These are phyloP conservation scores for Nidularia sp. DNA, from an alignment of 768 basidiomycete species.

Conservation along the genomic window DNA sequence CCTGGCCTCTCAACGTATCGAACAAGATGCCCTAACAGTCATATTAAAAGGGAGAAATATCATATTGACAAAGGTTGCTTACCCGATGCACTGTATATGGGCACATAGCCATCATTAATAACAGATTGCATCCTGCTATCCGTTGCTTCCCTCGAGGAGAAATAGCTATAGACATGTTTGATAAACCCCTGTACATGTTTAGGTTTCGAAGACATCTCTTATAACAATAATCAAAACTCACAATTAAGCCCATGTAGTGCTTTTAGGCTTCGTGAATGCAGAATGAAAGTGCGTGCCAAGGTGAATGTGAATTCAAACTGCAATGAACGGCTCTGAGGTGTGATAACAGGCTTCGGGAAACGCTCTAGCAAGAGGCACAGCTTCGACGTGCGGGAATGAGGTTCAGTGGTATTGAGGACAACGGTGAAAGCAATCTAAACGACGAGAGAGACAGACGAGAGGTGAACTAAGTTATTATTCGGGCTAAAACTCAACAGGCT, in stretches of 20 bases:
- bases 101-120: background rate
- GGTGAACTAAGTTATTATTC: too few species aligned
- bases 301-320: background rate
- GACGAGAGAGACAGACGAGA: too few species aligned
- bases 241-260: background rate
- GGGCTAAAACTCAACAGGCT: too few species aligned
- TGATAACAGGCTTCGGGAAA: background rate
- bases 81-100: background rate
- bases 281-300: background rate
- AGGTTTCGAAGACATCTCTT: background rate
- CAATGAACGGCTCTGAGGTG: background rate
- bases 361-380: background rate
- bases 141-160: background rate
- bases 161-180: background rate
- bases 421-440: too few species aligned
- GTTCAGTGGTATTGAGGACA: too few species aligned
- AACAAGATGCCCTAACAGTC: background rate
- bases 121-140: background rate
- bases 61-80: background rate
- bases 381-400: background rate
- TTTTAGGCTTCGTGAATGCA: background rate
- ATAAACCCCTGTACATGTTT: background rate
- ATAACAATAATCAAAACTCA: background rate
- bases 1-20: background rate
- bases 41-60: background rate